These are phyloP conservation scores for Prunus fruticosa DNA, from an alignment of 306 rosid genomes.

Conservation along the genomic window DNA sequence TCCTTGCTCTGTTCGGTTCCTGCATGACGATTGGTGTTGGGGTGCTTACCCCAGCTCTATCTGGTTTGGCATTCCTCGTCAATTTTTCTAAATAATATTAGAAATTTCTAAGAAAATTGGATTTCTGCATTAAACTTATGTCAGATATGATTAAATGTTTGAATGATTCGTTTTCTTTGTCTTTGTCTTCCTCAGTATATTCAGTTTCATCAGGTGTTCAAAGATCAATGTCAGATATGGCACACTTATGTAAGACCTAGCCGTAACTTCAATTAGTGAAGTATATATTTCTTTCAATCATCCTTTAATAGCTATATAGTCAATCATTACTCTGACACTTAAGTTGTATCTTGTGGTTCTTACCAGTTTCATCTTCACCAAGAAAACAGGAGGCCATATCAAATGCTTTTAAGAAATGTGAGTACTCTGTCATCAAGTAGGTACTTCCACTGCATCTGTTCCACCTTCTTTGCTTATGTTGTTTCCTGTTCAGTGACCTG, in stretches of 20 bases:
- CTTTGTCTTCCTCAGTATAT: slow-evolving; percentile 38
- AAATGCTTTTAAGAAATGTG: slow-evolving; percentile 48
- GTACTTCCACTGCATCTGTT: neutral
- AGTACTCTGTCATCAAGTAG: slow-evolving; percentile 24
- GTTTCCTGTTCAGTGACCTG: neutral
- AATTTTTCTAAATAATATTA: neutral
- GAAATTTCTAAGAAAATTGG: neutral
- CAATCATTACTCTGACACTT: neutral
- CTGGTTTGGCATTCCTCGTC: slow-evolving; percentile 40
- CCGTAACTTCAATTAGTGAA: neutral
- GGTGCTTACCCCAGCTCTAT: slow-evolving; percentile 80
- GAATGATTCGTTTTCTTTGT: slow-evolving; percentile 13
- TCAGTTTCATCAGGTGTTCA: slow-evolving; percentile 75
- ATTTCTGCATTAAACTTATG: neutral
- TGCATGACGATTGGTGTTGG: slow-evolving; percentile 74
- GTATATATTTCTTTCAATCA: neutral
- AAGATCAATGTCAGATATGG: slow-evolving; percentile 48
- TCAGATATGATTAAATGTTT: neutral
- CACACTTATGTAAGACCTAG: slow-evolving; percentile 43
- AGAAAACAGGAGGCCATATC: slow-evolving; percentile 28
- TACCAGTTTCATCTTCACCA: slow-evolving; percentile 47
- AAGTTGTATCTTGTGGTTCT: slow-evolving; percentile 24
- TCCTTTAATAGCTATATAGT: neutral
- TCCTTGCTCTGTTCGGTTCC: slow-evolving; percentile 72
- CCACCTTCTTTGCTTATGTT: slow-evolving; percentile 1